Conservation (phyloP, 176 grass and related monocot genomes). For the Avena insularis region DNA sequence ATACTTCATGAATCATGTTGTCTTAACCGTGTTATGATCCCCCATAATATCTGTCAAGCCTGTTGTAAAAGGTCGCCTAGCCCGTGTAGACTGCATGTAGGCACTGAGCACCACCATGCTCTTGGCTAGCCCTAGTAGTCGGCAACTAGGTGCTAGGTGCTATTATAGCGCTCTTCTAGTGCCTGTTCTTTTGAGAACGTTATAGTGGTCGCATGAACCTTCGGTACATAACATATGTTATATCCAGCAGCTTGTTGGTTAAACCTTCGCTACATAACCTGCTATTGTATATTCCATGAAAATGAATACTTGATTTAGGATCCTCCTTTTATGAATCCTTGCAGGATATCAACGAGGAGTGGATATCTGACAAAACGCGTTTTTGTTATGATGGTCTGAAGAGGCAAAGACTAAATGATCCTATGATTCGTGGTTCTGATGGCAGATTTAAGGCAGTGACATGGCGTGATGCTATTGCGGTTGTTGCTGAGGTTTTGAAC, state of each 20-base stretch:
- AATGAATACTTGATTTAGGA: not conserved
- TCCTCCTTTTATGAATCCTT: not conserved
- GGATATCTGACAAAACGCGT: slow-evolving; percentile 99
- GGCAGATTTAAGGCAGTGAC: slow-evolving; percentile 88
- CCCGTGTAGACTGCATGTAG: not conserved
- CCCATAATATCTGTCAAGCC: not conserved
- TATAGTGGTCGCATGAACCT: not conserved
- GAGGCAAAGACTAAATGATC: slow-evolving; percentile 96
- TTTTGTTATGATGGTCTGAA: slow-evolving; percentile 98
- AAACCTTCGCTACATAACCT: not conserved
- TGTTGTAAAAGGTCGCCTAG: not conserved
- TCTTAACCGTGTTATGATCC: not conserved
- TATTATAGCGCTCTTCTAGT: not conserved
- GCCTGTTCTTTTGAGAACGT: not conserved
- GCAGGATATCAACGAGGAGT: slow-evolving; percentile 99
- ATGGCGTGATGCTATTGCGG: slow-evolving; percentile 87
- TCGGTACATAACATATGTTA: not conserved
- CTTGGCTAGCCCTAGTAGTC: not conserved
- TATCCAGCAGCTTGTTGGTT: not conserved
- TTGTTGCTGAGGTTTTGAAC: slow-evolving; percentile 85
- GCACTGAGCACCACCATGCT: not conserved
- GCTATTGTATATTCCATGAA: slow-evolving; percentile 13
- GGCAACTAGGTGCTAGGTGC: not conserved
- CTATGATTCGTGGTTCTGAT: slow-evolving; percentile 97
- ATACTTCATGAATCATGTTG: not conserved